Base-by-base conservation (phyloP, 257 asterid genomes). In the Linderniella brevidens region DNA sequence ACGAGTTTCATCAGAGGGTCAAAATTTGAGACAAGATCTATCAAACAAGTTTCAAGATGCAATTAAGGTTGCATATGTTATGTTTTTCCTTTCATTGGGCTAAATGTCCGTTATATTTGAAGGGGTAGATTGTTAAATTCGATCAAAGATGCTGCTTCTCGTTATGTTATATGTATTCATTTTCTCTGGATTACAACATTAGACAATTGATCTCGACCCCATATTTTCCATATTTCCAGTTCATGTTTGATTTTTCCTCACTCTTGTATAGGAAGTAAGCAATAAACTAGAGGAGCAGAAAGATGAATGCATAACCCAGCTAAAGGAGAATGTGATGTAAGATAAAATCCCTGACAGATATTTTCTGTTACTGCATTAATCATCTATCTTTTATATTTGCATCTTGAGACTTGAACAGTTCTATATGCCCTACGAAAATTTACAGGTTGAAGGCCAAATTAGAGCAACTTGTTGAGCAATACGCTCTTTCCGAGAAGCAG, bases 261-360 rank as follows among this genome's bases (percentile, higher is more conserved):
- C 59, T 56, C 49, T 65, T 13, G 63, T 64, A 64, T 61, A 90
- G 99, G 99, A 85, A 62, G 94, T 90, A 48, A 81, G 94, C 74
- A 44, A 41, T 61, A 90, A 82, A 81, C 82, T 90, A 78, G 96
- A 85, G 57, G 93, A 81, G 72, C 99, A 90, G 74, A 90, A 90
- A 65, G 92, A 81, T 61, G 99, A 90, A 42, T 73, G 81, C 53
- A 69, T 90, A 55, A 63, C 90, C 50, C 99, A 85, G 72, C 78
- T 90, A 60, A 75, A 90, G 75, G 99, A 90, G 74, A 90, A 90
- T 58, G 99, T 78, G 68, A 85, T 72, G 99, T 90, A 79, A 85
- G 94, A 47, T 61, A 56, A 44, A 59, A 58, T 29, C 55, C 57
- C 19, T 52, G 45, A 40, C 37, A 36, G 14, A 11, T 53, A 12